phyloP scores from a whole-genome alignment of 306 rosid genomes.

The Morella rubra region DNA sequence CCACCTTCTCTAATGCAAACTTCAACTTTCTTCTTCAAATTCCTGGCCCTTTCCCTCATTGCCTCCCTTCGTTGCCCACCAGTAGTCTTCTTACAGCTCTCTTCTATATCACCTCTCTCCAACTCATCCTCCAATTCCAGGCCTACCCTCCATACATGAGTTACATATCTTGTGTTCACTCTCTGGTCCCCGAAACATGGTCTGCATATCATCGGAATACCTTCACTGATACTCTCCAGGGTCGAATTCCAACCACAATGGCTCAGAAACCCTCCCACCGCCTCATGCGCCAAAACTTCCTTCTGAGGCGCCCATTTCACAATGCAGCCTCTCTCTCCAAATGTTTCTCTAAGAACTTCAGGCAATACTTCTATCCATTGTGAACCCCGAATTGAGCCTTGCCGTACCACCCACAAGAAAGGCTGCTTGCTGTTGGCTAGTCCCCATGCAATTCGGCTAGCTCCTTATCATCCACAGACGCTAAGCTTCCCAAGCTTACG shows the following conservation, averaged over 20 bases:
- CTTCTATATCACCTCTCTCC: background rate
- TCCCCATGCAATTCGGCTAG: conserved; percentile 49
- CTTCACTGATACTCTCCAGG: conserved; percentile 41
- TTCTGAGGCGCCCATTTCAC: conserved; percentile 49
- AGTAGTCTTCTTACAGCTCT: background rate
- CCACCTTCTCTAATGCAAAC: background rate
- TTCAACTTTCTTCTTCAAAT: conserved; percentile 4
- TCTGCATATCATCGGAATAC: conserved; percentile 43
- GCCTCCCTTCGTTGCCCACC: background rate
- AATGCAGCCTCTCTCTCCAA: conserved; percentile 32
- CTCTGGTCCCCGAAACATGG: conserved; percentile 50
- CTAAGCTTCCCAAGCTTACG: conserved; percentile 57
- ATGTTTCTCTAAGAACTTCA: conserved; percentile 9
- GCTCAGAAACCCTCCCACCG: conserved; percentile 51
- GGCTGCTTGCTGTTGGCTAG: conserved; percentile 44
- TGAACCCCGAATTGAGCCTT: conserved; percentile 6
- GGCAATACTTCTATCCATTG: conserved; percentile 22
- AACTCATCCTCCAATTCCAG: background rate
- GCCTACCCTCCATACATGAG: conserved; percentile 44
- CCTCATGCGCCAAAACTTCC: conserved; percentile 41
- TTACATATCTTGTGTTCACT: conserved; percentile 36
- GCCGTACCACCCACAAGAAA: conserved; percentile 48
- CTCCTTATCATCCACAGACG: conserved; percentile 40
- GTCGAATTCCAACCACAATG: conserved; percentile 57
- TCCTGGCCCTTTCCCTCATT: background rate